Conservation (phyloP, 257 asterid species). For the Solanum gracilifrons region DNA sequence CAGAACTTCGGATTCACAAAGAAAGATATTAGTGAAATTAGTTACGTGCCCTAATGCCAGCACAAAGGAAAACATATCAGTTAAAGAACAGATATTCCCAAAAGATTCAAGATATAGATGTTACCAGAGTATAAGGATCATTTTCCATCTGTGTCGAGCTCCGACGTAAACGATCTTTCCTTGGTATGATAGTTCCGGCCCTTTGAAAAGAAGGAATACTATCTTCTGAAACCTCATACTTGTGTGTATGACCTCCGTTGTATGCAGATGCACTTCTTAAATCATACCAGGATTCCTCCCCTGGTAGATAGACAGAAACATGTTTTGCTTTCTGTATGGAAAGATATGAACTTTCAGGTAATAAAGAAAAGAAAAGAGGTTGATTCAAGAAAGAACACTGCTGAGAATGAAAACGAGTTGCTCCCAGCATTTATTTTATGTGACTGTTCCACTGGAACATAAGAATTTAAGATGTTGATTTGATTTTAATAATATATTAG, state of each 20-base stretch:
- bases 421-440: not conserved
- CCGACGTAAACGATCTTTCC: conserved; percentile 86
- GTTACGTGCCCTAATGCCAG: not conserved
- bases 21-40: not conserved
- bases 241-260: conserved; percentile 70
- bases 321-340: conserved; percentile 65
- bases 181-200: conserved; percentile 88
- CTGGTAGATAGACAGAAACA: conserved; percentile 82
- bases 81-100: not conserved
- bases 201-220: conserved; percentile 80
- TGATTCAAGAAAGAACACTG: not conserved
- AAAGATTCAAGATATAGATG: not conserved
- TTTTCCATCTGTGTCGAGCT: conserved; percentile 93
- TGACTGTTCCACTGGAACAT: not conserved
- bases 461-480: not conserved
- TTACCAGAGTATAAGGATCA: conserved; percentile 96
- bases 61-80: not conserved
- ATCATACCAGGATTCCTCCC: conserved; percentile 79
- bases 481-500: not conserved
- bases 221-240: conserved; percentile 62
- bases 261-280: conserved; percentile 62
- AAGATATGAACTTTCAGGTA: not conserved
- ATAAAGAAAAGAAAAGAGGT: not conserved
- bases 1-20: not conserved
- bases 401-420: not conserved